These are phyloP conservation scores for Boletus albobrunnescens DNA, from an alignment of 1,284 basidiomycete genomes.

Conservation along the genomic window DNA sequence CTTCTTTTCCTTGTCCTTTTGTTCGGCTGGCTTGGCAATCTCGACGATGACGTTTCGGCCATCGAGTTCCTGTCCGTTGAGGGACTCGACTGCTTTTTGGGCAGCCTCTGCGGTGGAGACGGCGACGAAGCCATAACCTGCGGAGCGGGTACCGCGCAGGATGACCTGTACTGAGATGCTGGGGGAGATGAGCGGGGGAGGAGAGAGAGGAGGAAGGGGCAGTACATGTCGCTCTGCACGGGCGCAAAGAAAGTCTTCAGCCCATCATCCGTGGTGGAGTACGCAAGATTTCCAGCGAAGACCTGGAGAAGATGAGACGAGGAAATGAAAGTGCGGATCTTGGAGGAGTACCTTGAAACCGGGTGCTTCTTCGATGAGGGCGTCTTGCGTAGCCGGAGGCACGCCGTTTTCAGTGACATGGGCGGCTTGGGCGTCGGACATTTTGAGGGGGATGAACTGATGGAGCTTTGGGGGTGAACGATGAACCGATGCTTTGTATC, in stretches of 20 bases:
- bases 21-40: conserved; percentile 82
- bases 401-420: conserved; percentile 73
- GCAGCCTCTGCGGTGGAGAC: conserved; percentile 78
- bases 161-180: conserved; percentile 79
- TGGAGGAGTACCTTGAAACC: conserved; percentile 61
- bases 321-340: conserved; percentile 17
- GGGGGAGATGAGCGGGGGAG: conserved; percentile 21
- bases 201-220: conserved; percentile 23
- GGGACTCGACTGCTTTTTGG: conserved; percentile 79
- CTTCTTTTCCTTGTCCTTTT: conserved; percentile 76
- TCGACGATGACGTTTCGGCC: conserved; percentile 85
- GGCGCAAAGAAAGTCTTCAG: conserved; percentile 85
- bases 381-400: conserved; percentile 68
- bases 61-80: conserved; percentile 85
- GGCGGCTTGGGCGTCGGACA: conserved; percentile 85
- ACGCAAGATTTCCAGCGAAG: conserved; percentile 86
- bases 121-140: conserved; percentile 90
- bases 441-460: conserved; percentile 50
- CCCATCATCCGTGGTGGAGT: conserved; percentile 84
- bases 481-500: conserved; percentile 73
- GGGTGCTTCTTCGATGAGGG: conserved; percentile 60
- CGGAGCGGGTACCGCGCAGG: conserved; percentile 73
- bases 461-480: conserved; percentile 34
- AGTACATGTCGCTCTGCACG: conserved; percentile 77
- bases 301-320: conserved; percentile 46